These are phyloP conservation scores for Vickermania spadyakhi DNA, from an alignment of 208 protist species.

Conservation along the genomic window DNA sequence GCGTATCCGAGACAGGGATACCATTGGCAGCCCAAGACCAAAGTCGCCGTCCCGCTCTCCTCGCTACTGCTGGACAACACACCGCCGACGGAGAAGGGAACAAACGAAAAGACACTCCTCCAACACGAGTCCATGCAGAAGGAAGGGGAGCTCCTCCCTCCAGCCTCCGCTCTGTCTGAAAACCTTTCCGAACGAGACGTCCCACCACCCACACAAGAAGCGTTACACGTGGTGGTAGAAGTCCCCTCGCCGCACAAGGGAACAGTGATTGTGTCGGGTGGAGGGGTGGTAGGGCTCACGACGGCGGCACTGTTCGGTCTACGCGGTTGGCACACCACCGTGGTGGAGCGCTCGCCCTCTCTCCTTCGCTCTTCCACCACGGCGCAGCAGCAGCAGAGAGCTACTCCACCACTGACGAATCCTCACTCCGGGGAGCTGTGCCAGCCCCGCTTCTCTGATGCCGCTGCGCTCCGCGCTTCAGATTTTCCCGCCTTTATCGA, in stretches of 20 bases:
- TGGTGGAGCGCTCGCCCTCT: conserved; percentile 47
- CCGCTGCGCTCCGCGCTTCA: background rate
- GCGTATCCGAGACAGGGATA: conserved; percentile 72
- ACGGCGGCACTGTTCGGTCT: conserved; percentile 55
- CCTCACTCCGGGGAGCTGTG: background rate
- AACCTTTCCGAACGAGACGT: no score
- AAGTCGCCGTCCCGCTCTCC: background rate
- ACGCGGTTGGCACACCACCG: conserved; percentile 83
- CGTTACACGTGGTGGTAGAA: conserved; percentile 32
- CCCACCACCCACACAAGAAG: no score
- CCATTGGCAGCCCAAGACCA: conserved; percentile 56
- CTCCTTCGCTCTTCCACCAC: conserved; percentile 7
- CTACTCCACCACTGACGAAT: background rate
- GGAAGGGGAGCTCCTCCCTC: no score
- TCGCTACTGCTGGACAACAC: no score
- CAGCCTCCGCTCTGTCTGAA: no score
- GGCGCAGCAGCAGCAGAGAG: background rate
- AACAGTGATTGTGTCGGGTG: conserved; percentile 77
- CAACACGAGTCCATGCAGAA: no score
- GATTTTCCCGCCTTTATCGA: conserved; percentile 32
- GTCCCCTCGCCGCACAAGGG: conserved; percentile 75
- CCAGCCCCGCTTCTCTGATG: background rate
- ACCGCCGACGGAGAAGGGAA: no score
- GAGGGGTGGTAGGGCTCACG: conserved; percentile 71
- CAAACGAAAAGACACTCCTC: no score